A percentile compares a stretch with the other conserved stretches of the same genome.
phyloP scores from a whole-genome alignment of 345 rosid genomes.

The Rhizophora apiculata region DNA sequence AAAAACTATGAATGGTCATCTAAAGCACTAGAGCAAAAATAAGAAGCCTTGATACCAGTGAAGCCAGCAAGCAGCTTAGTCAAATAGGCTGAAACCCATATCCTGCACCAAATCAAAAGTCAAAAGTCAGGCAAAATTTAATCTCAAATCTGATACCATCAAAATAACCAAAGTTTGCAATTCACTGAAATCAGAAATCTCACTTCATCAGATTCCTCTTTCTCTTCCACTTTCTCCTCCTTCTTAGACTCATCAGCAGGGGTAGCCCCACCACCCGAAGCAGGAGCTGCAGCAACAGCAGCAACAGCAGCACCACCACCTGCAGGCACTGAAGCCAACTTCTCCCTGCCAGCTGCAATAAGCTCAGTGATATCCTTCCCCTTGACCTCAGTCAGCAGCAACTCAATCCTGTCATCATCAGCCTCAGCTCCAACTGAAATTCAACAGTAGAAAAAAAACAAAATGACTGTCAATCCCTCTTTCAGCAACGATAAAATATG shows the following conservation, averaged over 20 bases:
- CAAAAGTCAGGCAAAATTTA: background rate
- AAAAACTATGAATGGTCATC: background rate
- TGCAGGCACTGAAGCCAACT: constrained; percentile 26
- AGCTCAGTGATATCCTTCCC: constrained; percentile 21
- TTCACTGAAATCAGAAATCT: background rate
- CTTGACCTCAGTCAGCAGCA: constrained; percentile 17
- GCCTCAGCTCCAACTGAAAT: constrained; percentile 26
- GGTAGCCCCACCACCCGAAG: constrained; percentile 1
- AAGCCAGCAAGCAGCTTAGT: background rate
- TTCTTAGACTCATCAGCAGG: constrained; percentile 19
- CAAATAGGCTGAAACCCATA: background rate
- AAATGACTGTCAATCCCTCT: background rate
- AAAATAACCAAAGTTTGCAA: background rate
- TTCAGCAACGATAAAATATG: no score
- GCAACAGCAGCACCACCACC: constrained; percentile 17
- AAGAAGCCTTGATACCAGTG: background rate
- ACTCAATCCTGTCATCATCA: constrained; percentile 15
- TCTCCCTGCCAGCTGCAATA: constrained; percentile 25
- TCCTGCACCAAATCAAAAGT: background rate
- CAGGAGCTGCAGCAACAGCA: background rate
- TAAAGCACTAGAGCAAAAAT: background rate
- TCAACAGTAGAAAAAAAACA: background rate
- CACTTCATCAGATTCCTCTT: constrained; percentile 21
- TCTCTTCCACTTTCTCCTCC: constrained; percentile 23
- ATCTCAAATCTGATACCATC: background rate